Evolutionary conservation across 1,284 basidiomycete species (phyloP), one percentile per base, ranked within the genome.

Genomic region (Afroboletus lepidellus): DNA sequence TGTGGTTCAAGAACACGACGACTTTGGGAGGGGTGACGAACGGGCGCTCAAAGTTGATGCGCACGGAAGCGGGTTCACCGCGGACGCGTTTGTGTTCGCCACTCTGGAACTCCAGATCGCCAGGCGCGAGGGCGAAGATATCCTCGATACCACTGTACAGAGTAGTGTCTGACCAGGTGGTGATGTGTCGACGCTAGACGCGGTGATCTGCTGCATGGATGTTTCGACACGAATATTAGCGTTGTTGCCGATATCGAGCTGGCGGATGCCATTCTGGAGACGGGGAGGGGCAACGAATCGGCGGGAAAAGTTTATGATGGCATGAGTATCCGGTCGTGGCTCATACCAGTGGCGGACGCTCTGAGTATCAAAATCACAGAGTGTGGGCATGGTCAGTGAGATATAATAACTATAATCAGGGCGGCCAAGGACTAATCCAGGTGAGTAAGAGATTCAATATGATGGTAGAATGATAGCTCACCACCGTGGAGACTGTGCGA

Each of bases 21-120:
- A 63, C 60, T 24, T 53, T 57, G 21, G 62, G 62, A 15, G 62
- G 58, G 5, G 60, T 65, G 33, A 56, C 41, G 15, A 65, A 62
- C 8, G 16, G 47, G 21, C 60, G 60, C n/a, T 59, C 62, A 46
- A 62, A 62, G 11, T 45, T 8, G 38, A 62, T 3, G 6, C 55
- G 52, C 37, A 53, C 44, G 3, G 53, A 37, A 1, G 52, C 3
- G 3, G 62, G 44, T 6, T 43, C 37, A 0, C 13, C n/a, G 3
- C n/a, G 13, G 20, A 2, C 12, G 9, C 58, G 55, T 13, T 11
- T 24, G 21, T 53, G 42, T 42, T 61, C 58, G 3, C 60, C 62
- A 1, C 60, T 59, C 21, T 63, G 60, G 21, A 65, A 63, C 6
- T 65, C 60, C 1, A 65, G 23, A 11, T 65, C 58, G 1, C 29